phyloP scores from a whole-genome alignment of 129 eudicot species.

The Calendula officinalis region DNA sequence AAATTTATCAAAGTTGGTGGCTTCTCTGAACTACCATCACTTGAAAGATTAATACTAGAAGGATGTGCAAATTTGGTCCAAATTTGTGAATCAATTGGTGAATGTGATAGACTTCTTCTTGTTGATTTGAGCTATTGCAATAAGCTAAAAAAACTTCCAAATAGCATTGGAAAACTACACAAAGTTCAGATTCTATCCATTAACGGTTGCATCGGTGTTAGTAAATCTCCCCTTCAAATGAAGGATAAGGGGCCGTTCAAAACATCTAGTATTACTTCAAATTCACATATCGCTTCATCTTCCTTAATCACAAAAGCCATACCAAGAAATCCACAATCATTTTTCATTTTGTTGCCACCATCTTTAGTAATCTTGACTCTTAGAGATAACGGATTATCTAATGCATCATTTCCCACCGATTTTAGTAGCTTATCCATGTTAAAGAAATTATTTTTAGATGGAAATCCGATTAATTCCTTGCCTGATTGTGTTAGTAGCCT shows the following conservation, averaged over 20 bases:
- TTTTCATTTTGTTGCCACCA: neutral
- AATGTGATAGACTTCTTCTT: neutral
- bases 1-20: conserved; percentile 2
- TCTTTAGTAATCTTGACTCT: conserved; percentile 20
- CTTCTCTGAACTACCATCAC: conserved; percentile 15
- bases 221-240: no score
- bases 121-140: conserved; percentile 12
- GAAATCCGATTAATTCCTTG: neutral
- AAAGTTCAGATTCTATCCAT: neutral
- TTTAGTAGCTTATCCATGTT: conserved; percentile 16
- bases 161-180: neutral
- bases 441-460: neutral
- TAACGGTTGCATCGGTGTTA: conserved; percentile 5
- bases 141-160: conserved; percentile 12
- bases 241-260: no score
- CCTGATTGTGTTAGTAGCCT: conserved; percentile 19
- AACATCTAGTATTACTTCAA: no score
- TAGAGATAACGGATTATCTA: neutral
- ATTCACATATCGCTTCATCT: no score
- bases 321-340: no score
- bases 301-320: no score
- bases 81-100: conserved; percentile 24
- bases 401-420: conserved; percentile 16
- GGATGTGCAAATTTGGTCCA: conserved; percentile 11
- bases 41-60: conserved; percentile 6